Percentiles rank a stretch among this genome's conserved stretches.
Evolutionary conservation across 1,284 basidiomycete species (phyloP).

Genomic region (Trichosporon coremiiforme): DNA sequence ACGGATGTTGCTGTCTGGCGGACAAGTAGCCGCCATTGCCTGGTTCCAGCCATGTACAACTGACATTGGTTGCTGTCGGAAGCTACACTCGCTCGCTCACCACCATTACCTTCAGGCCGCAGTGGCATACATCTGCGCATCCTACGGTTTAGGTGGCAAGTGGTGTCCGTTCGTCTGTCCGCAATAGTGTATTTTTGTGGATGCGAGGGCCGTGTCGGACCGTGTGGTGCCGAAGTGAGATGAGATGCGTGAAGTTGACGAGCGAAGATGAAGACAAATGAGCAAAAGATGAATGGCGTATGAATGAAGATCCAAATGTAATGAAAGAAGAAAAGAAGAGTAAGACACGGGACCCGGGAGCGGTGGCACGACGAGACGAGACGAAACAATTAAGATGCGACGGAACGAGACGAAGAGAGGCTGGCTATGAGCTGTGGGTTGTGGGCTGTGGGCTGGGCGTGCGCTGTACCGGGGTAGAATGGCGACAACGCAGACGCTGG

Average conservation of each 20-base stretch:
- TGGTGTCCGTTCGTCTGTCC: neutral
- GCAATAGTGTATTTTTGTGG: neutral
- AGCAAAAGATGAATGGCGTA: neutral
- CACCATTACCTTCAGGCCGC: too few species aligned
- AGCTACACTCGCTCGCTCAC: neutral
- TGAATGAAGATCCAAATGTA: neutral
- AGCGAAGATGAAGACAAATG: neutral
- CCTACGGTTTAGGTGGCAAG: neutral
- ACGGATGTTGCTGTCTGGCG: neutral
- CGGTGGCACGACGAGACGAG: conserved; percentile 5
- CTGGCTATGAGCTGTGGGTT: too few species aligned
- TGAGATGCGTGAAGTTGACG: neutral
- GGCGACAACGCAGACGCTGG: neutral
- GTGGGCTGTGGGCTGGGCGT: neutral
- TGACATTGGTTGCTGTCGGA: too few species aligned
- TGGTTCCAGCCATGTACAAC: too few species aligned
- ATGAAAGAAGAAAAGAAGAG: neutral
- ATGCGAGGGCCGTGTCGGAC: neutral
- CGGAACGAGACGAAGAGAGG: neutral
- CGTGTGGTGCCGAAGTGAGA: neutral
- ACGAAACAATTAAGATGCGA: conserved; percentile 2
- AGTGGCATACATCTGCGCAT: neutral
- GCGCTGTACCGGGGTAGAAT: neutral
- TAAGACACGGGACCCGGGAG: conserved; percentile 1
- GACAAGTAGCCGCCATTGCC: neutral